Percentiles rank a stretch among this genome's conserved stretches.
phyloP scores from a whole-genome alignment of 2,329 filamentous ascomycete genomes.

The Nemania sp. region DNA sequence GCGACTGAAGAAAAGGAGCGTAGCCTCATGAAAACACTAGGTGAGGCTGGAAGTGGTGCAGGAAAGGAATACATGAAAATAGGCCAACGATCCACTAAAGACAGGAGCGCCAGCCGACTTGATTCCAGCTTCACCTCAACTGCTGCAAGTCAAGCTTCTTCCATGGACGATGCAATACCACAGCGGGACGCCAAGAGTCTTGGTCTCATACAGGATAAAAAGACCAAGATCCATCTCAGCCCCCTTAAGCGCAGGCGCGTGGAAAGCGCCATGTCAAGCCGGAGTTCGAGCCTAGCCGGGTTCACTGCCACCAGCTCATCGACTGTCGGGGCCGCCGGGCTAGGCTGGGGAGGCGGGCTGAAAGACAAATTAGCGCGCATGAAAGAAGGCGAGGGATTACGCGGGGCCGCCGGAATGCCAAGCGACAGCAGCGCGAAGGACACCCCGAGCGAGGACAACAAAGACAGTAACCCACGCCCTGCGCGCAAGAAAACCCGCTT shows the following conservation, averaged over 20 bases:
- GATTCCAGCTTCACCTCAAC: conserved; percentile 18
- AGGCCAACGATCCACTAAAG: conserved; percentile 24
- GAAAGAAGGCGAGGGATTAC: conserved; percentile 61
- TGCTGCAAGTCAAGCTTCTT: background rate
- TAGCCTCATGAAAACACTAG: conserved; percentile 70
- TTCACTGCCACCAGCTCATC: background rate
- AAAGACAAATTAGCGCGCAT: conserved; percentile 61
- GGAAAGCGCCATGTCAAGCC: conserved; percentile 49
- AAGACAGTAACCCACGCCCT: conserved; percentile 45
- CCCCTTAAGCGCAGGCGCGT: conserved; percentile 65
- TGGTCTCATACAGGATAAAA: conserved; percentile 46
- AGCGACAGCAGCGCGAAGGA: background rate
- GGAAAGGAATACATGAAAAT: conserved; percentile 71
- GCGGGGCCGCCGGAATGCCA: background rate
- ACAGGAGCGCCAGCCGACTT: conserved; percentile 3
- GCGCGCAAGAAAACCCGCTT: conserved; percentile 78
- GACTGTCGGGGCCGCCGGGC: conserved; percentile 25
- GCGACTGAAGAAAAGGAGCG: conserved; percentile 71
- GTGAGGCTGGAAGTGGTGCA: conserved; percentile 64
- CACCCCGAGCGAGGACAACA: background rate
- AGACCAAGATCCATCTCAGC: conserved; percentile 56
- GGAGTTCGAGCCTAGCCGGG: conserved; percentile 12
- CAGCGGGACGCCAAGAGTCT: conserved; percentile 50
- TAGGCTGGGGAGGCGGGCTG: conserved; percentile 62
- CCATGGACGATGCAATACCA: conserved; percentile 34